Conservation (phyloP, 352 stramenopile genomes). For the Phytophthora tubulina region DNA sequence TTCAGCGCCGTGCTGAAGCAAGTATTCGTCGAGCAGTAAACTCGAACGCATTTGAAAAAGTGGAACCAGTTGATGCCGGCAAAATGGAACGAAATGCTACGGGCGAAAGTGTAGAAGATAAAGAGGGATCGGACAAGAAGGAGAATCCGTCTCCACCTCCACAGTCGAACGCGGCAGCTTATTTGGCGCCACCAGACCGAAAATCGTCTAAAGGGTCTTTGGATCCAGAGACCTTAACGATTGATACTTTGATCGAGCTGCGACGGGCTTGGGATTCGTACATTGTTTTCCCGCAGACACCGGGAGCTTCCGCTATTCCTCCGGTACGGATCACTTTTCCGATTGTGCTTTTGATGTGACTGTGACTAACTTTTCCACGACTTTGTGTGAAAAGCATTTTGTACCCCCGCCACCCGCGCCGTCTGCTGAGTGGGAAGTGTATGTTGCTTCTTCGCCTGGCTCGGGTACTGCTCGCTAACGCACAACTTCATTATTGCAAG, state of each 20-base stretch:
- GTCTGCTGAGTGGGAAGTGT: slow-evolving; percentile 41
- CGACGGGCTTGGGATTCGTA: slow-evolving; percentile 52
- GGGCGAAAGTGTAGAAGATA: background rate
- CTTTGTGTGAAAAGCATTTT: slow-evolving; percentile 49
- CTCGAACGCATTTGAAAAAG: background rate
- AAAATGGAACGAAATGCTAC: background rate
- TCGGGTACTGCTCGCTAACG: background rate
- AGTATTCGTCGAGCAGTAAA: slow-evolving; percentile 28
- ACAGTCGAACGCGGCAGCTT: background rate
- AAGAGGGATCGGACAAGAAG: background rate
- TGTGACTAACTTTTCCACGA: slow-evolving; percentile 6
- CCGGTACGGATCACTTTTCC: slow-evolving; percentile 34
- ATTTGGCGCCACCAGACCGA: slow-evolving; percentile 5
- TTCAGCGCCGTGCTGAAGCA: slow-evolving; percentile 28
- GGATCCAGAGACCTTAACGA: slow-evolving; percentile 37
- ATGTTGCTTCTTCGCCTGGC: slow-evolving; percentile 1
- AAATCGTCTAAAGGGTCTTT: slow-evolving; percentile 12
- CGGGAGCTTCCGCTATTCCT: slow-evolving; percentile 47
- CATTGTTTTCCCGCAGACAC: slow-evolving; percentile 39
- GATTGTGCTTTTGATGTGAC: background rate
- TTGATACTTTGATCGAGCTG: slow-evolving; percentile 45
- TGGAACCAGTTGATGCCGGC: background rate
- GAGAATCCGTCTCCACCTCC: background rate
- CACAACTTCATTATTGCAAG: background rate
- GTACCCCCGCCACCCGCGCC: slow-evolving; percentile 44